Evolutionary conservation across 805 yeast species (phyloP).

Genomic region (Tetrapisispora pingtungensis): DNA sequence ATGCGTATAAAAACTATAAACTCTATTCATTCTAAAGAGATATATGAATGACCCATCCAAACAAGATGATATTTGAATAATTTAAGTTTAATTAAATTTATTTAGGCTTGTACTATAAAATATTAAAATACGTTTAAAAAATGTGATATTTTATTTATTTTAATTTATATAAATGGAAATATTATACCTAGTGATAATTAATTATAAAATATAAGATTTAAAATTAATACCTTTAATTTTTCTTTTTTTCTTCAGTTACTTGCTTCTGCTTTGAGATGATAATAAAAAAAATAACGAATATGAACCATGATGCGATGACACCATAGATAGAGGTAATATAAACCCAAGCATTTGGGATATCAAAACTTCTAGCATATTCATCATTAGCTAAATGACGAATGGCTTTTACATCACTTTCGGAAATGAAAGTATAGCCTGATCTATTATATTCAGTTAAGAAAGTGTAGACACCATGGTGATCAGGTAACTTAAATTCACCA

Average conservation of each 20-base stretch:
- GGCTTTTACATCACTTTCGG: constrained; percentile 60
- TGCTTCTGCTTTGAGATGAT: constrained; percentile 14
- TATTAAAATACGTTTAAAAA: no score
- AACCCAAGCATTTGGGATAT: constrained; percentile 87
- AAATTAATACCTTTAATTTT: constrained; percentile 6
- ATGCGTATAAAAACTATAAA: no score
- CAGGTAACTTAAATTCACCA: constrained; percentile 64
- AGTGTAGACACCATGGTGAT: constrained; percentile 94
- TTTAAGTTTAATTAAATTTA: no score
- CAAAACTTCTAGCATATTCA: constrained; percentile 89
- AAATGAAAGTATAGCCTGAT: constrained; percentile 60
- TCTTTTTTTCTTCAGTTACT: constrained; percentile 15
- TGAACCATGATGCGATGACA: constrained; percentile 67
- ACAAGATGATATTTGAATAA: no score
- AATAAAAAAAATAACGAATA: constrained; percentile 58
- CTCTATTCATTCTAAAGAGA: no score
- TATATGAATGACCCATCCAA: no score
- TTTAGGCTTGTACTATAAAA: no score
- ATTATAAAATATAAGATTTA: neutral
- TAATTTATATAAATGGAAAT: no score
- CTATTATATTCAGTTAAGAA: constrained; percentile 70
- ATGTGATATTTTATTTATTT: no score
- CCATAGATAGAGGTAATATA: constrained; percentile 61
- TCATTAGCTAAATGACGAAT: constrained; percentile 92
- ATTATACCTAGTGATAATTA: no score